These are phyloP conservation scores for Trichophyton mentagrophytes DNA, from an alignment of 2,329 filamentous ascomycete genomes.

Conservation along the genomic window DNA sequence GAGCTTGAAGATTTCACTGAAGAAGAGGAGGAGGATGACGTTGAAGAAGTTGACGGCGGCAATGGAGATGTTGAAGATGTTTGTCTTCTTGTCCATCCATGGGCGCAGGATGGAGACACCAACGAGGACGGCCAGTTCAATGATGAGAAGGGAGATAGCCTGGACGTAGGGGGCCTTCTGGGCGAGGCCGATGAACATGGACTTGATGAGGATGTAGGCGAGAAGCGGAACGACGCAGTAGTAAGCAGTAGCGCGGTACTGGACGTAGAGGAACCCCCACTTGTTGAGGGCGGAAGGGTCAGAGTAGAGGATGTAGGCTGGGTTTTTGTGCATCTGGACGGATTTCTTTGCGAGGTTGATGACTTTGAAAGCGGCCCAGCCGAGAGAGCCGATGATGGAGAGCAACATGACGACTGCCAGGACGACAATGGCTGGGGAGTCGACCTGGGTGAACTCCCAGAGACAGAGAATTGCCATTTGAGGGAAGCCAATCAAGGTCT, in stretches of 20 bases:
- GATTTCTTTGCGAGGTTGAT: constrained; percentile 79
- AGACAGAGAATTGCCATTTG: constrained; percentile 82
- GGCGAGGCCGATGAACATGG: constrained; percentile 72
- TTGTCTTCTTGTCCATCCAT: constrained; percentile 99
- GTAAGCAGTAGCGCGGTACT: constrained; percentile 90
- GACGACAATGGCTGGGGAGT: constrained; percentile 76
- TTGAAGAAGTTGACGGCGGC: constrained; percentile 83
- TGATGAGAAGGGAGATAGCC: constrained; percentile 67
- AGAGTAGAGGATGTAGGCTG: constrained; percentile 91
- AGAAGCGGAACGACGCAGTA: constrained; percentile 81
- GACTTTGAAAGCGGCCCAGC: constrained; percentile 81
- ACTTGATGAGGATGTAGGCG: constrained; percentile 70
- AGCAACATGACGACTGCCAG: constrained; percentile 82
- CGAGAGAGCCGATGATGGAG: constrained; percentile 62
- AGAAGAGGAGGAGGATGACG: constrained; percentile 76
- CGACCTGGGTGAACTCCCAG: constrained; percentile 80
- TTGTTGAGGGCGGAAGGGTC: constrained; percentile 91
- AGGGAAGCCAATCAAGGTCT: constrained; percentile 76
- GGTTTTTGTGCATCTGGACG: constrained; percentile 84
- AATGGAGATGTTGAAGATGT: constrained; percentile 91
- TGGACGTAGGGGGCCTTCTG: constrained; percentile 61
- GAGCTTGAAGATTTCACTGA: constrained; percentile 74
- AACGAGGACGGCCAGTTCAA: constrained; percentile 69
- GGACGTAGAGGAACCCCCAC: constrained; percentile 95
- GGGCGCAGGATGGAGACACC: constrained; percentile 67